Conservation (phyloP, 371 early-diverging fungal genomes). For the Blakeslea trispora region DNA sequence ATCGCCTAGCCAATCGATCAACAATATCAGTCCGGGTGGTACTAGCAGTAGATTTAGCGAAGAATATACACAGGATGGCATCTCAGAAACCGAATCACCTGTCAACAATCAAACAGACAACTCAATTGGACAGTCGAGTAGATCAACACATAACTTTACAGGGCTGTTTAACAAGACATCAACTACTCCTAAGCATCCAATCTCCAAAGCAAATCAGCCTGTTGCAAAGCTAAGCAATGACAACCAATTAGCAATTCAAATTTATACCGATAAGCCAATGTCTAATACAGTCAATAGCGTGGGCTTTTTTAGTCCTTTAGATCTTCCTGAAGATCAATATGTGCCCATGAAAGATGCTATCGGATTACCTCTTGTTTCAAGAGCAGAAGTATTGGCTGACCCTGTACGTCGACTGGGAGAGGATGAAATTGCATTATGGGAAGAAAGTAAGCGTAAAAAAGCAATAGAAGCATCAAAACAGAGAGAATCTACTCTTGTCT, state of each 20-base stretch:
- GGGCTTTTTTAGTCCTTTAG: conserved; percentile 11
- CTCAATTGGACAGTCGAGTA: neutral
- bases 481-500: neutral
- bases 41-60: too few species aligned
- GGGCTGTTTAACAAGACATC: neutral
- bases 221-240: too few species aligned
- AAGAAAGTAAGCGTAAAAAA: conserved; percentile 13
- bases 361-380: conserved; percentile 15
- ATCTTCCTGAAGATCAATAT: conserved; percentile 22
- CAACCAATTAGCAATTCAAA: too few species aligned
- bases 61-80: neutral
- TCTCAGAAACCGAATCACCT: neutral
- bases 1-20: too few species aligned
- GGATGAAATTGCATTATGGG: conserved; percentile 24
- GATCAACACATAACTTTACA: neutral
- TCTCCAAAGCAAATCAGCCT: neutral
- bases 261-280: neutral
- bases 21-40: too few species aligned
- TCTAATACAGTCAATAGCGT: neutral
- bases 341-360: conserved; percentile 16
- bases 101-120: neutral
- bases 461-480: conserved; percentile 4
- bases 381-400: conserved; percentile 21
- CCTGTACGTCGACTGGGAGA: conserved; percentile 17
- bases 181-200: neutral